These are phyloP conservation scores for Oligophagozyma castellii DNA, from an alignment of 1,139 yeast genomes.

Conservation along the genomic window DNA sequence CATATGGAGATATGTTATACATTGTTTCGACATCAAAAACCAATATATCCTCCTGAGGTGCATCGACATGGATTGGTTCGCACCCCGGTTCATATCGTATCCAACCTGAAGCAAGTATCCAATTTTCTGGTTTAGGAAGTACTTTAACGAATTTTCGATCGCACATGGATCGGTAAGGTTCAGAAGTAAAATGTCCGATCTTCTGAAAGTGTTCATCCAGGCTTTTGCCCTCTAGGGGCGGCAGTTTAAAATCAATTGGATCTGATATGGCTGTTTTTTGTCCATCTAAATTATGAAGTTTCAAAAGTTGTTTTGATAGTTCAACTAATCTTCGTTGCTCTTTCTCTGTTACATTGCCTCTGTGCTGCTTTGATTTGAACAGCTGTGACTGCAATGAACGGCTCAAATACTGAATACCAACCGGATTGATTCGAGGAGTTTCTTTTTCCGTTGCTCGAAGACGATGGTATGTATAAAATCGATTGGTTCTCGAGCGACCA, in stretches of 20 bases:
- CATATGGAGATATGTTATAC: constrained; percentile 59
- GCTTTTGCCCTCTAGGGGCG: constrained; percentile 51
- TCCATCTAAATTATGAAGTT: constrained; percentile 56
- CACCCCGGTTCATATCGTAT: constrained; percentile 45
- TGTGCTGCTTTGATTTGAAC: constrained; percentile 32
- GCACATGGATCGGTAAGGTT: constrained; percentile 43
- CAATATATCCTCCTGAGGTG: constrained; percentile 49
- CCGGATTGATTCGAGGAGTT: constrained; percentile 48
- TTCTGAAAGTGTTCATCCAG: constrained; percentile 78
- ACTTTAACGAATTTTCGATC: constrained; percentile 29
- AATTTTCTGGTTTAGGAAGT: constrained; percentile 40
- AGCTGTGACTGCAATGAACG: constrained; percentile 42
- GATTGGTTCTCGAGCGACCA: too few relatives aligned
- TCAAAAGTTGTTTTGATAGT: constrained; percentile 49
- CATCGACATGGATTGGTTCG: constrained; percentile 44
- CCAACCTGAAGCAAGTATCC: constrained; percentile 72
- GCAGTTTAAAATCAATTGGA: constrained; percentile 54
- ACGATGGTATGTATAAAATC: too few relatives aligned
- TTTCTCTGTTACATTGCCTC: constrained; percentile 12
- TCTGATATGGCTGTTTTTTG: constrained; percentile 55
- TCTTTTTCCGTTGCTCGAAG: too few relatives aligned
- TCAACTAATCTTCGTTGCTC: constrained; percentile 31
- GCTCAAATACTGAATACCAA: constrained; percentile 61
- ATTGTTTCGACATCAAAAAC: constrained; percentile 87
- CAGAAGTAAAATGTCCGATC: constrained; percentile 46